Base-by-base conservation (phyloP, 495 filamentous ascomycete genomes). In the Neurospora discreta region DNA sequence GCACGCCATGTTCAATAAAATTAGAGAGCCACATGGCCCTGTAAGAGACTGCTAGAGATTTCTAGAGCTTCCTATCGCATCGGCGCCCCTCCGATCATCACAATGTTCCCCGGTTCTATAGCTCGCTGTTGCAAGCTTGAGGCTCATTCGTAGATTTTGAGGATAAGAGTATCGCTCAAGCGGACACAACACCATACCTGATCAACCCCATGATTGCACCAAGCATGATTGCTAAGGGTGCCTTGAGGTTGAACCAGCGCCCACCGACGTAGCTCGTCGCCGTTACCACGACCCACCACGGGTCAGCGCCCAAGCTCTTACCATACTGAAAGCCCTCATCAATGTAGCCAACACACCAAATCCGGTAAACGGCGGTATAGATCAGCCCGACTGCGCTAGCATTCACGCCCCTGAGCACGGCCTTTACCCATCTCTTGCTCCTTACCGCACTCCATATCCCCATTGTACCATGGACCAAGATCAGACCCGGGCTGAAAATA, bases 291-390 rank as follows among this genome's bases (percentile, higher is more conserved):
- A 91, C 86, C 91, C 90, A 92, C 92, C 90, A 92, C n/a, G 90
- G 87, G 74, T 92, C 90, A 52, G 83, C 82, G 0, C 82, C 89
- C 73, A 93, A 77, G 78, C 87, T 89, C 71, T 79, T 81, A 1
- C 90, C 91, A 15, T 75, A 75, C 42, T 86, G 78, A 23, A 86
- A 89, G 0, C 81, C 81, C 42, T 82, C 81, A 69, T 84, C 83
- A 65, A 95, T 77, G 77, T 88, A 92, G 0, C 93, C 93, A 73
- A 93, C 91, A 80, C 90, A 82, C 89, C 91, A 94, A 30, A 96
- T 85, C 39, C 91, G 82, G 74, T 96, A 95, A n/a, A 96, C 92
- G 20, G 93, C 92, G 18, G 92, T 93, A 74, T 91, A 96, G 6
- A 95, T 90, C 73, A 95, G 73, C 0, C 93, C 92, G 0, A 94